Evolutionary conservation across 768 basidiomycete genomes (phyloP), one percentile per base, ranked within the genome.

Genomic region (Suillus variegatus): DNA sequence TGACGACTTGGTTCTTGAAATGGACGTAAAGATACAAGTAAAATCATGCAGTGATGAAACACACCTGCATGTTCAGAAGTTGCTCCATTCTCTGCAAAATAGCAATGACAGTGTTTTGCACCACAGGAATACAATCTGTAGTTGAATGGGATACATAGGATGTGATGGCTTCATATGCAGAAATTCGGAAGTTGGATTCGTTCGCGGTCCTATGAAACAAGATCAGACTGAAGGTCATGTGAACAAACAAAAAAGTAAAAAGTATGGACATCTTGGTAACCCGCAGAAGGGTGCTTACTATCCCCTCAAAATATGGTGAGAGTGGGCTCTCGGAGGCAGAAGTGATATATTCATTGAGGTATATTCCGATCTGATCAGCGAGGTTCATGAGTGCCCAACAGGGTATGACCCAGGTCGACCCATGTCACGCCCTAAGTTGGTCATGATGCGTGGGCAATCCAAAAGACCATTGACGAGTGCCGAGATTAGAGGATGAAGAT

Each of bases 311-410:
- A 77, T 94, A 99, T 7, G 91, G 89, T 8, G 93, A 91, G 66
- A 99, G 78, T 20, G 88, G 86, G 22, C 88, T 88, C 25, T 60
- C 58, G 16, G 81, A 85, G 60, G 80, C 81, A 20, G 80, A 75
- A 44, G 82, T 73, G 20, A 81, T 81, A 25, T 88, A 86, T 3
- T 83, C 82, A 5, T 89, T 84, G 66, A 92, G 90, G 54, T 85
- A 82, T 66, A 86, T 88, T 5, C 88, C 90, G 18, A 97, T 83
- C 71, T 97, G 95, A 75, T 97, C 92, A 12, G 93, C 92, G 40
- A 99, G 82, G 77, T 97, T 98, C 92, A 94, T 97, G 70, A 99
- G 78, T 12, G 92, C 93, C 92, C 97, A 97, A 73, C 95, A 97
- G 76, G 28, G 28, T 28, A 28, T 28, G 28, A 28, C 28, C 28